Conservation (phyloP, 2,329 filamentous ascomycete species). For the Claviceps quebecensis region DNA sequence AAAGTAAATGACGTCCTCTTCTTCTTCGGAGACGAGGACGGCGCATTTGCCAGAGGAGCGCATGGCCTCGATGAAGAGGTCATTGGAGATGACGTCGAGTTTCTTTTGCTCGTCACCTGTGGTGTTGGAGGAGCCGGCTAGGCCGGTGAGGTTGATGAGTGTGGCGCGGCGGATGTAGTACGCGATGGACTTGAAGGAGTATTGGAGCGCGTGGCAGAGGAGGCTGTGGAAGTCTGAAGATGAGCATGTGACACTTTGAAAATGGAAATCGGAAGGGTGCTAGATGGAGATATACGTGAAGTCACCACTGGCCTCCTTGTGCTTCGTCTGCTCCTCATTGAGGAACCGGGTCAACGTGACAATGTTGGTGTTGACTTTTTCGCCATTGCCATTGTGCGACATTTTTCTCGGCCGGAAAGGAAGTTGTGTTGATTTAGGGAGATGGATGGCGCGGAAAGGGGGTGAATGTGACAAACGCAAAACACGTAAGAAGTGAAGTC, state of each 20-base stretch:
- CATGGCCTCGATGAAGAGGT: constrained; percentile 95
- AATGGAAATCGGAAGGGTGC: neutral
- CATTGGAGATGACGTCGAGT: constrained; percentile 96
- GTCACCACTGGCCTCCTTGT: constrained; percentile 90
- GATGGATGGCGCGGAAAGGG: neutral
- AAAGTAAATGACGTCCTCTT: constrained; percentile 86
- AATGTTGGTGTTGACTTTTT: constrained; percentile 91
- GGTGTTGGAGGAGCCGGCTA: constrained; percentile 86
- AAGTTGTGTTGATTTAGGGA: neutral
- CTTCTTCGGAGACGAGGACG: constrained; percentile 92
- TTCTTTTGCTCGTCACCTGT: constrained; percentile 99
- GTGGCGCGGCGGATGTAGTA: constrained; percentile 97
- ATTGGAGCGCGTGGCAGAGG: constrained; percentile 93
- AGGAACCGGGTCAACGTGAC: constrained; percentile 90
- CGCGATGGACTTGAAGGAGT: constrained; percentile 98
- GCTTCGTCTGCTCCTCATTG: constrained; percentile 88
- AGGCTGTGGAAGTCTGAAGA: constrained; percentile 55
- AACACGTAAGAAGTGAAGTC: too few relatives aligned
- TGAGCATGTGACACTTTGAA: neutral
- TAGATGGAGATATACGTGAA: constrained; percentile 56
- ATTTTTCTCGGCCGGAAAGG: constrained; percentile 9
- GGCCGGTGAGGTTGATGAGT: constrained; percentile 86
- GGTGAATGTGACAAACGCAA: too few relatives aligned
- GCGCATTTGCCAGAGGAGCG: constrained; percentile 79
- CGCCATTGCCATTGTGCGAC: constrained; percentile 32